Percentiles rank a stretch among this genome's conserved stretches.
These are phyloP conservation scores for Suhomyces chickasaworum DNA, from an alignment of 1,139 yeast genomes.

Conservation along the genomic window DNA sequence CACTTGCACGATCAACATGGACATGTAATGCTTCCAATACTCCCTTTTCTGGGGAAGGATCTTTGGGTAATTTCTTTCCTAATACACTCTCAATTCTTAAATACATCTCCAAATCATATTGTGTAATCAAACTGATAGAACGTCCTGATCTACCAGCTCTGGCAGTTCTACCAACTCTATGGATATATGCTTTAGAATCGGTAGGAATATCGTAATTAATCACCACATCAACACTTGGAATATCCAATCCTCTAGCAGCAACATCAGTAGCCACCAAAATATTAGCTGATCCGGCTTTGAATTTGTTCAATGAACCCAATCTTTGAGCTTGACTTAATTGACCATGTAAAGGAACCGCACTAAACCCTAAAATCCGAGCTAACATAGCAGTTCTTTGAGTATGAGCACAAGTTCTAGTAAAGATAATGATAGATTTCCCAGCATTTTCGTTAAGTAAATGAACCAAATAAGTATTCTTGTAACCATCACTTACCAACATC, in stretches of 20 bases:
- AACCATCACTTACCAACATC: constrained; percentile 91
- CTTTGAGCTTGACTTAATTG: constrained; percentile 91
- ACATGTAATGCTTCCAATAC: constrained; percentile 79
- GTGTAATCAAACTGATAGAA: constrained; percentile 89
- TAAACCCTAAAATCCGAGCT: constrained; percentile 78
- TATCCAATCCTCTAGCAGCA: constrained; percentile 97
- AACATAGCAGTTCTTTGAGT: constrained; percentile 87
- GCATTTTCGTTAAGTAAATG: constrained; percentile 79
- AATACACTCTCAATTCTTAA: constrained; percentile 86
- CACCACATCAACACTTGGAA: constrained; percentile 91
- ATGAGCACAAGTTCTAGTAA: constrained; percentile 94
- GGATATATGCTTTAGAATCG: constrained; percentile 97
- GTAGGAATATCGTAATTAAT: constrained; percentile 95
- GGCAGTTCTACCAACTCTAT: constrained; percentile 97
- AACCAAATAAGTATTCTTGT: constrained; percentile 84
- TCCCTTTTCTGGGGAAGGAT: constrained; percentile 70
- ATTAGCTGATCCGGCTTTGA: constrained; percentile 79
- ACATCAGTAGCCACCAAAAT: constrained; percentile 96
- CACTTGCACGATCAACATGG: constrained; percentile 88
- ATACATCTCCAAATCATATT: constrained; percentile 87
- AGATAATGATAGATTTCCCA: constrained; percentile 87
- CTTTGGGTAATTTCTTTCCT: constrained; percentile 79
- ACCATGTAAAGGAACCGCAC: constrained; percentile 93
- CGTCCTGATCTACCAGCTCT: constrained; percentile 97
- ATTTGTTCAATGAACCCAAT: constrained; percentile 88